Evolutionary conservation across 169 alveolate species (phyloP), one percentile per base, ranked within the genome.

Genomic region (Plasmodium relictum): DNA sequence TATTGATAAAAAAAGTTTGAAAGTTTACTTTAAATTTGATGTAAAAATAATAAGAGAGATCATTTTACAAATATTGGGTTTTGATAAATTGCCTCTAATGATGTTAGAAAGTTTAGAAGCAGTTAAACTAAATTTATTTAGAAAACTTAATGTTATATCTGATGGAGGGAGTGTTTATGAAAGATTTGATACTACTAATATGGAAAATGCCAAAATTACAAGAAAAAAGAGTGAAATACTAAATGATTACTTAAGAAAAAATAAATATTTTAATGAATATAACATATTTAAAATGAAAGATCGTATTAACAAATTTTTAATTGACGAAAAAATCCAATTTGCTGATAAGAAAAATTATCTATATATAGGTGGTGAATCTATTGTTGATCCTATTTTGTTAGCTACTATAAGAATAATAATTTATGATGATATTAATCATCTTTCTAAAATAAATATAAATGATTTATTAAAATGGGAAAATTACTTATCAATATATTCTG

Each of bases 281-380:
- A 83, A 83, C 44, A 83, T 83, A 58, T 83, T 83, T 83, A 83
- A 83, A 20, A 68, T 83, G 86, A 83, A 83, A 83, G 91, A 83
- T 42, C 83, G 85, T 26, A 83, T 83, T 42, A 83, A 83, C 72
- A 68, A 66, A 83, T 83, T 83, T 31, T 69, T 45, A 37, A 69
- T 83, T 61, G 85, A 83, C 20, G 91, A 83, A 83, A 83, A 83
- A 62, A n/a, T 83, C 8, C 76, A 63, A 42, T 66, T 63, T 58
- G 18, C 18, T 58, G 42, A 62, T 41, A 80, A 44, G 45, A 80
- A 80, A 65, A 65, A 54, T 39, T 83, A 83, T 48, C 45, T 83
- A 22, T 83, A 83, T 54, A 69, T 83, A 68, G 91, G 91, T 48
- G 18, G 74, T 22, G 58, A 69, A 14, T 42, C 31, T 10, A 68